Base-by-base conservation (phyloP, 1,284 basidiomycete genomes). In the Sanguinoderma infundibulare region DNA sequence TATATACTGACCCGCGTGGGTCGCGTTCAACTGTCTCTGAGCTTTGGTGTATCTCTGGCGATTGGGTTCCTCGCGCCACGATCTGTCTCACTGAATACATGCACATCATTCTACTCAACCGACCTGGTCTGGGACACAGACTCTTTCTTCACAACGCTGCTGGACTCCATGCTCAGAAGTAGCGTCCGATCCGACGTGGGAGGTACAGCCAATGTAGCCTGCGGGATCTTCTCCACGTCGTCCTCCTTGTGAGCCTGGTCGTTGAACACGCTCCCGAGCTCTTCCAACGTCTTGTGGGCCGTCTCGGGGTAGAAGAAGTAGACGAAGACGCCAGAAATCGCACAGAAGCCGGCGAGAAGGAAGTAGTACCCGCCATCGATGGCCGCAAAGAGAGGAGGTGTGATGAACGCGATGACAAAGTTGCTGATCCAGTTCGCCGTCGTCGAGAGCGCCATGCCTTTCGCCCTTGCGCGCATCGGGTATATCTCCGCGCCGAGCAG, bases 391-490 rank as follows among this genome's bases (percentile, higher is more conserved):
- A 83, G 74, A 0, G 81, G 79, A 0, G 83, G 83, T 0, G 83
- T 82, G 68, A 82, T 77, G 73, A 85, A 85, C 1, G 83, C 83
- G 64, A 85, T 73, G 70, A 83, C 69, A 66, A 84, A 85, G 72
- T 85, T 85, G 69, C 77, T 82, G 63, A 85, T 68, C 81, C 77
- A 87, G 76, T 89, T 88, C 53, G 81, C 80, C 42, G 81, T 78
- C 28, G 85, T 86, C 26, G 86, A 85, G 52, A 90, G 75, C 20
- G 85, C 85, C 76, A 89, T 85, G 70, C 88, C 87, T 67, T 87
- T 87, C 34, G 87, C 83, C 63, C 88, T 82, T 34, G 87, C 85
- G 26, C 86, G 85, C 60, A 88, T 78, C 20, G 89, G 87, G 77
- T 89, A 91, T 63, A 90, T 83, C 68, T 87, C 85, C 2, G 83